Base-by-base conservation (phyloP, 805 yeast species). In the Phaffomyces antillensis region DNA sequence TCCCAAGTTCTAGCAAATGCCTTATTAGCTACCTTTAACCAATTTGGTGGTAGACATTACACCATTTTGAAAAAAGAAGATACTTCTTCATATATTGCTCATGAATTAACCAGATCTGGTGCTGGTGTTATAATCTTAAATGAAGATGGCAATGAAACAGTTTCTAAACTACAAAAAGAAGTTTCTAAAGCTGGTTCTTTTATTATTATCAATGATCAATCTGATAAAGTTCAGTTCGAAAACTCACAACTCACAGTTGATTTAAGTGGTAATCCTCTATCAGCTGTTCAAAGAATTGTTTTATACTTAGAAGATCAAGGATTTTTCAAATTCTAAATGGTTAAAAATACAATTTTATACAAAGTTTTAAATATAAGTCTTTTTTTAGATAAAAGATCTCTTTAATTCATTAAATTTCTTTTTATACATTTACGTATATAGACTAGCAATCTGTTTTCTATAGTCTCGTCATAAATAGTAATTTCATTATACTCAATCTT, bases 21-120 rank as follows among this genome's bases (percentile, higher is more conserved):
- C 11, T 74, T 90, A 52, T 86, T 88, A 64, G 86, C 93, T 33
- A 86, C 95, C 36, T 81, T 90, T 68, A 86, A 91, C 73, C 96
- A 91, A 73, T 82, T 79, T 51, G 77, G 83, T 48, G 87, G 87
- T 41, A 84, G 98, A 66, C 65, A 82, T 78, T 62, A 75, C 86
- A 45, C 75, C 75, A 52, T 69, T 79, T 54, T 58, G 39, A 49
- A 41, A 42, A 66, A 66, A 48, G 53, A 63, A 56, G 52, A 73
- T 56, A 66, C 75, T 56, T 75, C 80, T 49, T 76, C 84, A 6
- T 81, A 77, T 55, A 78, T 86, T 47, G 76, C 86, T 39, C 74
- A 81, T 46, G 91, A 89, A 67, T 71, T 88, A 54, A 83, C 84
- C 37, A 80, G 86, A 62, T 79, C 96, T n/a, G 97, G 97, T 46